Evolutionary conservation across 495 filamentous ascomycete species (phyloP), one percentile per base, ranked within the genome.

Genomic region (Penicillium desertorum): DNA sequence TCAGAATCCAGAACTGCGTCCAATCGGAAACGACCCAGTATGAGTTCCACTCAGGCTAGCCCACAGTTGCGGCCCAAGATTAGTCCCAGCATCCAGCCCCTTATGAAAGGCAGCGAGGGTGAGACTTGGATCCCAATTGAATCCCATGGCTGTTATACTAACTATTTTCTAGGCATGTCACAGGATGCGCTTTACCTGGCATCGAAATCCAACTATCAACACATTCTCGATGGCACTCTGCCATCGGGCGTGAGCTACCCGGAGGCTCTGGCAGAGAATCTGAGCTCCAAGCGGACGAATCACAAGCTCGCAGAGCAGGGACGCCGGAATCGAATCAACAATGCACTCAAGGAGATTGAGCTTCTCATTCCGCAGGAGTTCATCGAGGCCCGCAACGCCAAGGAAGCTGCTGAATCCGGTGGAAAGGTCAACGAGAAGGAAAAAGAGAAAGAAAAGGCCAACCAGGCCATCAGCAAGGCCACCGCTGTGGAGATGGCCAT

Each of bases 271-370:
- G 93, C 91, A 5, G 94, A 92, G 32, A 95, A 95, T 53, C 75
- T 98, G 30, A 97, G 92, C 25, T 96, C 91, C 10, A 98, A 98
- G 76, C 88, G 94, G 59, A 98, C 94, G 7, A 96, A 91, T 39
- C 94, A 98, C 76, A 98, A 98, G 70, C 88, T 98, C 56, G 94
- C 94, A 6, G 94, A 98, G 71, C 94, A 98, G 75, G 95, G 94
- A 4, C 85, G 94, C 22, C 78, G 94, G 55, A 97, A 98, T 67
- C 84, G 94, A 46, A 98, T 98, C 71, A 98, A 98, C 71, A 90
- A 84, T 42, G 93, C 93, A 3, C 77, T 98, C 4, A 89, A 92
- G 61, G 92, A 97, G 68, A 96, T 98, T 56, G 91, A 93, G 44
- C 80, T 83, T 1, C 76, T 98, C 20, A 79, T 98, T 17, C 93